Conservation (phyloP, 1,284 basidiomycete species). For the Earliella scabrosa region DNA sequence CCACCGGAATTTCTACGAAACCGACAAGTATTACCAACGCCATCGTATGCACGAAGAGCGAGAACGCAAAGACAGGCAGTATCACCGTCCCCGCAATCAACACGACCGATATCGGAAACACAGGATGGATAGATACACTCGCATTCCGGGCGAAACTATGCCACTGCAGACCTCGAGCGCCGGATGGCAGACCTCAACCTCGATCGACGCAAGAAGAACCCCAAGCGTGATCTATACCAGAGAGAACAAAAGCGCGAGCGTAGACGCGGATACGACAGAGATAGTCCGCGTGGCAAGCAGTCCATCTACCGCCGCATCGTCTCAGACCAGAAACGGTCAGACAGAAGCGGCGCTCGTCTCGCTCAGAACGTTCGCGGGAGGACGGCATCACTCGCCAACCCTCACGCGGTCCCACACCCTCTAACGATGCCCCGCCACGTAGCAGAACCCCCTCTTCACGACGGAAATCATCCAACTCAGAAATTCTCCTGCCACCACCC, state of each 20-base stretch:
- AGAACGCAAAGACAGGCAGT: conserved; percentile 35
- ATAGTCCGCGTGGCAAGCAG: conserved; percentile 68
- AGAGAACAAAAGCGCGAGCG: conserved; percentile 21
- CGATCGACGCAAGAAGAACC: conserved; percentile 31
- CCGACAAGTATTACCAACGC: conserved; percentile 34
- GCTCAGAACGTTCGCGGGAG: conserved; percentile 19
- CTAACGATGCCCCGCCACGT: conserved; percentile 18
- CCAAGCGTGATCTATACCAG: conserved; percentile 32
- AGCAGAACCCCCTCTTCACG: conserved; percentile 27
- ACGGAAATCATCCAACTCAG: conserved; percentile 38
- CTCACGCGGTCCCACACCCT: conserved; percentile 25
- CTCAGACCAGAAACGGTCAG: conserved; percentile 54
- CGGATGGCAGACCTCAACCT: conserved; percentile 36
- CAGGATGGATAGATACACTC: conserved; percentile 16
- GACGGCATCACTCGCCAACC: conserved; percentile 16
- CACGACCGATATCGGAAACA: conserved; percentile 24
- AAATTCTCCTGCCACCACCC: conserved; percentile 30
- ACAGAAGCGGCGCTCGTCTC: conserved; percentile 48
- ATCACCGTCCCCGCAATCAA: conserved; percentile 40
- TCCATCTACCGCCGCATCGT: conserved; percentile 74
- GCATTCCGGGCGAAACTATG: conserved; percentile 29
- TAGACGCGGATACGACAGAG: conserved; percentile 12
- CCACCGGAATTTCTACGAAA: conserved; percentile 43
- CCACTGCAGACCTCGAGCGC: conserved; percentile 35
- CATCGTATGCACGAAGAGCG: conserved; percentile 55